Evolutionary conservation across 768 basidiomycete genomes (phyloP).

Genomic region (Tylopilus vinaceipallidus): DNA sequence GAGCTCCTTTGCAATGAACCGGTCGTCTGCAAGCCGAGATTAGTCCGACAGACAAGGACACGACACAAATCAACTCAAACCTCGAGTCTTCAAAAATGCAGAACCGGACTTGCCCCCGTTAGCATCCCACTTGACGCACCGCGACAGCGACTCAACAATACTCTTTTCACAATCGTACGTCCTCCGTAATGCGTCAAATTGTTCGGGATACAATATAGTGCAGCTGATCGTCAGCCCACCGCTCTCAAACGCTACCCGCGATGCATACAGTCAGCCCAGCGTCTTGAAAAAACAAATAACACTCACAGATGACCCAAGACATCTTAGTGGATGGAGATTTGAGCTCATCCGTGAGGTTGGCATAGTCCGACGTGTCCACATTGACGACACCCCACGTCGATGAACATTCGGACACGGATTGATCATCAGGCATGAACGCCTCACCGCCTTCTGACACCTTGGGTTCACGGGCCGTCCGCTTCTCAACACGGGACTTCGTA

Average conservation of each 20-base stretch:
- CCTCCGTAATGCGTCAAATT: conserved; percentile 90
- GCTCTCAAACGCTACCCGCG: conserved; percentile 75
- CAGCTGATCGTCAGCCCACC: conserved; percentile 90
- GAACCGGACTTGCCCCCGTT: conserved; percentile 96
- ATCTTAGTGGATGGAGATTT: conserved; percentile 73
- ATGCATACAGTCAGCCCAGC: conserved; percentile 6
- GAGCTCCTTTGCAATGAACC: conserved; percentile 97
- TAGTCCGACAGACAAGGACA: background rate
- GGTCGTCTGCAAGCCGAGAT: conserved; percentile 64
- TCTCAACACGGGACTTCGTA: conserved; percentile 72
- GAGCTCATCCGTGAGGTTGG: conserved; percentile 75
- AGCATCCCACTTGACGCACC: conserved; percentile 96
- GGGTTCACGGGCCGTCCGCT: conserved; percentile 58
- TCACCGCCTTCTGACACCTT: conserved; percentile 67
- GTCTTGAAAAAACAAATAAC: background rate
- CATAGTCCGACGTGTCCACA: conserved; percentile 62
- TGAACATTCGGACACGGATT: conserved; percentile 74
- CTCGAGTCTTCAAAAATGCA: conserved; percentile 93
- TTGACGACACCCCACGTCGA: conserved; percentile 95
- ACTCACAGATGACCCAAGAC: conserved; percentile 80
- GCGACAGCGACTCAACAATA: conserved; percentile 88
- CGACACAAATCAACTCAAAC: conserved; percentile 38
- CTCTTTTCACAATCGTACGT: conserved; percentile 94
- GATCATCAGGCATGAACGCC: conserved; percentile 91
- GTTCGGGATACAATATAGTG: conserved; percentile 92